Evolutionary conservation across 1,284 basidiomycete genomes (phyloP), one percentile per base, ranked within the genome.

Genomic region (Exsudoporus floridanus): DNA sequence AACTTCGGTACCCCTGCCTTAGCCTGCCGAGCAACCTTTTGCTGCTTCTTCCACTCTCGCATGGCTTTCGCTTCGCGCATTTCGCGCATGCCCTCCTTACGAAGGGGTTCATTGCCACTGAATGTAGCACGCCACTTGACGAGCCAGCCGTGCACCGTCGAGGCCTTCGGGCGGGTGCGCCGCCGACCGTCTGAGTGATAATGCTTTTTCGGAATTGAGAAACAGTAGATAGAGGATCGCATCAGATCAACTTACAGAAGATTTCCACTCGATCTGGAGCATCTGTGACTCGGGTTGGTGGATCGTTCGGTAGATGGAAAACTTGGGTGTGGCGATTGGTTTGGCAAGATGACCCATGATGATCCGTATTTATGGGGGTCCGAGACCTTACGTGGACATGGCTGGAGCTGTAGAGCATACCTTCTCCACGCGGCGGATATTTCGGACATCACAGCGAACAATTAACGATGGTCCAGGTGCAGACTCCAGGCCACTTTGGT

Each of bases 51-150:
- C 46, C n/a, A 43, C 49, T 70, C 60, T 44, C 64, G 59, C 19
- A 54, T 47, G 18, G 56, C 62, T 50, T 70, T 73, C 69, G 83
- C 83, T 64, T 82, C 80, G 39, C 70, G 72, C 73, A 84, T 84
- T 42, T 83, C 82, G 69, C 77, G 61, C 35, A 72, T 74, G 40
- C 71, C 73, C 55, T 73, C 58, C 48, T 55, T 78, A 57, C 87
- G 77, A 39, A 85, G 70, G n/a, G 59, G 61, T 63, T 90, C 87
- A 64, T 86, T 77, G 33, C 84, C 86, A 25, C 77, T 64, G 43
- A 90, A 72, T 16, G 88, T 89, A 31, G 87, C 88, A 56, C 87
- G 79, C 79, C 84, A 80, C 70, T 89, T 89, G n/a, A 83, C 81
- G 54, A 90, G 74, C 86, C 86, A 89, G 47, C 87, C 87, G 61